Base-by-base conservation (phyloP, 306 rosid species). In the Cicer bijugum region DNA sequence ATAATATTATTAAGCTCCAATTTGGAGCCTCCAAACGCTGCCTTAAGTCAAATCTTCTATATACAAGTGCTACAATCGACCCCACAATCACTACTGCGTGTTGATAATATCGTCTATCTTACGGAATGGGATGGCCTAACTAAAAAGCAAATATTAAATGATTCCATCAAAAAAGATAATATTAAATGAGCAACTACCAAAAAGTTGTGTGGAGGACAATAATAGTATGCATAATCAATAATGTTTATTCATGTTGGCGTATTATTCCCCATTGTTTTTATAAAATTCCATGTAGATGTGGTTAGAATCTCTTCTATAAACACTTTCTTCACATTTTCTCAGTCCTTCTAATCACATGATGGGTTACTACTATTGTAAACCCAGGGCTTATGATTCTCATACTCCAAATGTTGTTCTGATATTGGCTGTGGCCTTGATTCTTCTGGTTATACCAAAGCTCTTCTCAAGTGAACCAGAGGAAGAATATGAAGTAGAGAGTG, bases 351-450 rank as follows among this genome's bases (percentile, higher is more conserved):
- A 45, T 64, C 12, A 12, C 60, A 33, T 47, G 55, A 91, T 91
- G 95, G 91, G 78, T 2, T 80, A 80, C 71, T 75, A 81, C 16
- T 85, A 80, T 4, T 73, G 87, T 78, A 75, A 71, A 62, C 85
- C 85, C 4, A 84, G 77, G 68, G 69, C 82, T 20, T 2, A 6
- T 10, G 68, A 69, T 43, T 0, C 82, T 63, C 37, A 15, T 35
- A 46, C 88, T 15, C 70, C 88, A 57, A 65, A 67, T 60, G 78
- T 91, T 62, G 78, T 89, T 58, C 65, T 85, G 65, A 37, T 89
- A 50, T 82, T 91, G 81, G 86, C 80, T 0, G 91, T 89, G 76
- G 81, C 82, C 45, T 57, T 83, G 45, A 1, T 82, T 55, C 87
- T 89, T 57, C 78, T 89, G 40, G 2, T 12, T 75, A 46, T 77